Conservation (phyloP, 306 rosid genomes). For the Dalbergia cochinchinensis region DNA sequence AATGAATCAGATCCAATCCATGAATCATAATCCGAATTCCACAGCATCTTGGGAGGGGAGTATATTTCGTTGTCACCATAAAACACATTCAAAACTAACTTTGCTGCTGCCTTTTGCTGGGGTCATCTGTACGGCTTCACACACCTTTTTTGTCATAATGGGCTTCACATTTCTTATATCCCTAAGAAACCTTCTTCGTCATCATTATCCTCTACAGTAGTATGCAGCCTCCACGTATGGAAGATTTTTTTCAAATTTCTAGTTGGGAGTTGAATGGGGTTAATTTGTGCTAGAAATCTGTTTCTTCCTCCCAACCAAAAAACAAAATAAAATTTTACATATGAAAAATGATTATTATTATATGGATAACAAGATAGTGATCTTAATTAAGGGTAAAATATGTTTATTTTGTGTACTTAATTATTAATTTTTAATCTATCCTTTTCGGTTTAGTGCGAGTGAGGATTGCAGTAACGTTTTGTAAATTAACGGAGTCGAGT, state of each 20-base stretch:
- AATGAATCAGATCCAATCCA: constrained; percentile 40
- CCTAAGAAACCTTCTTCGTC: constrained; percentile 25
- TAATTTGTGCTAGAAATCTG: neutral
- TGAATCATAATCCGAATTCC: constrained; percentile 28
- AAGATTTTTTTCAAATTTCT: constrained; percentile 3
- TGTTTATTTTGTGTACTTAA: neutral
- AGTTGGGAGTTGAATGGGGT: neutral
- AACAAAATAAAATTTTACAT: no score
- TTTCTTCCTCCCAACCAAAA: neutral
- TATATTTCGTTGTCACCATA: constrained; percentile 35
- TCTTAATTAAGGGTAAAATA: neutral
- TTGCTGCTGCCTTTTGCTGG: constrained; percentile 25
- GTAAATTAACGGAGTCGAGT: neutral
- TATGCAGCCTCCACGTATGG: neutral
- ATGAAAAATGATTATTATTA: neutral
- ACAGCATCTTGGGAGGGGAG: neutral
- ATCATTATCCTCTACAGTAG: constrained; percentile 7
- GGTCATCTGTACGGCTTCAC: constrained; percentile 27
- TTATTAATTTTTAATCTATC: neutral
- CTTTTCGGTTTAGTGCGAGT: neutral
- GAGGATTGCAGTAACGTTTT: neutral
- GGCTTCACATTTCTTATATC: constrained; percentile 12
- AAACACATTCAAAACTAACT: constrained; percentile 32
- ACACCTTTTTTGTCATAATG: constrained; percentile 19
- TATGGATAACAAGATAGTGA: neutral